A percentile compares a stretch with the other conserved stretches of the same genome.
phyloP scores from a whole-genome alignment of 306 rosid species.

The Ormosia semicastrata region DNA sequence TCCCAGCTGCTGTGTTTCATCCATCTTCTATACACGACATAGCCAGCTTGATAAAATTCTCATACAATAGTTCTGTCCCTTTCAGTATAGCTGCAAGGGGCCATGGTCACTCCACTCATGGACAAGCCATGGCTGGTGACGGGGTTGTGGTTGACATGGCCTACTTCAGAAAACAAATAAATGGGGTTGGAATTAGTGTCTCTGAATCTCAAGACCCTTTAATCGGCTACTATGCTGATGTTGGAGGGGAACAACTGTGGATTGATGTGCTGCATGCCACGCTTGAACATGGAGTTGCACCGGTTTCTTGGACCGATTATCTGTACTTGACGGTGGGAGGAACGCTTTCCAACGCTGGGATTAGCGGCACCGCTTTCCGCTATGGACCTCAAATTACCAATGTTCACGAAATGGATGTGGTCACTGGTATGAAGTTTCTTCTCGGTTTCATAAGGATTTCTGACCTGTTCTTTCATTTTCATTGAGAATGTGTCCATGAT shows the following conservation, averaged over 20 bases:
- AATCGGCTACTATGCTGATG: conserved; percentile 56
- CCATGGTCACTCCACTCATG: conserved; percentile 64
- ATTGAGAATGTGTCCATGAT: neutral
- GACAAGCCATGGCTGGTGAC: conserved; percentile 67
- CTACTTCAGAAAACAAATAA: conserved; percentile 24
- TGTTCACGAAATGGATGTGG: conserved; percentile 65
- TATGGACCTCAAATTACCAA: conserved; percentile 75
- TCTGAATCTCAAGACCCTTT: conserved; percentile 24
- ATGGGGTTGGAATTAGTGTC: conserved; percentile 25
- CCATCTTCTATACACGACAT: conserved; percentile 65
- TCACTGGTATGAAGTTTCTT: conserved; percentile 51
- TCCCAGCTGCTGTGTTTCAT: conserved; percentile 55
- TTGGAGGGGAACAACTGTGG: conserved; percentile 74
- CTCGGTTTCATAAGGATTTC: neutral
- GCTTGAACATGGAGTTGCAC: conserved; percentile 58
- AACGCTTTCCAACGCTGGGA: conserved; percentile 75
- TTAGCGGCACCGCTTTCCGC: conserved; percentile 65
- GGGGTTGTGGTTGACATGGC: conserved; percentile 74
- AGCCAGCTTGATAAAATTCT: conserved; percentile 31
- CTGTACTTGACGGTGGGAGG: conserved; percentile 69
- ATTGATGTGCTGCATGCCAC: conserved; percentile 54
- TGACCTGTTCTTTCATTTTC: neutral
- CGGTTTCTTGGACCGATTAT: conserved; percentile 75
- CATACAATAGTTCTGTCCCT: conserved; percentile 44
- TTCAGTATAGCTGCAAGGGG: conserved; percentile 60